A percentile compares a stretch with the other conserved stretches of the same genome.
Evolutionary conservation across 345 rosid species (phyloP).

Genomic region (Camelina hispida): DNA sequence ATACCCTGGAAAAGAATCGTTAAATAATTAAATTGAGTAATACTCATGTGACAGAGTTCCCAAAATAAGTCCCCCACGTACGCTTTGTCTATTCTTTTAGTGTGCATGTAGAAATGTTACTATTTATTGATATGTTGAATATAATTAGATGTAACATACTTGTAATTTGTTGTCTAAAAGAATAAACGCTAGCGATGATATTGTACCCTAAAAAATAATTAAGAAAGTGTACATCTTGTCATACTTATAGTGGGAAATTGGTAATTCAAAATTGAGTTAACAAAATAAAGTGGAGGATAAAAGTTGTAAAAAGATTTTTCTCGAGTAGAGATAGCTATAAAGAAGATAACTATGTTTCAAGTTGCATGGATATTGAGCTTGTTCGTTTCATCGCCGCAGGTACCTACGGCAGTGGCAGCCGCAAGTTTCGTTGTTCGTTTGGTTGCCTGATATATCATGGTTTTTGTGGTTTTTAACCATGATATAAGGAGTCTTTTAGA

Average conservation of each 20-base stretch:
- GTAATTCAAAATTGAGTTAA: constrained; percentile 5
- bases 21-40: background rate
- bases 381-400: no score
- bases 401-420: no score
- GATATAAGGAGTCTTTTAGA: no score
- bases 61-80: background rate
- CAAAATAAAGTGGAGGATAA: background rate
- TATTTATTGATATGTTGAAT: background rate
- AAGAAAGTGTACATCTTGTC: background rate
- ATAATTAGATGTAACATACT: background rate
- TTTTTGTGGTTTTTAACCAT: no score
- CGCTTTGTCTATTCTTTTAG: background rate
- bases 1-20: background rate
- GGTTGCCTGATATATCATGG: no score
- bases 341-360: background rate
- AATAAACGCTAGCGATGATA: background rate
- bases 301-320: background rate
- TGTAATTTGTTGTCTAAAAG: no score
- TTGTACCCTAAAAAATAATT: background rate
- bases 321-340: background rate
- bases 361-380: background rate
- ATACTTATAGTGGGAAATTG: background rate
- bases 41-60: background rate
- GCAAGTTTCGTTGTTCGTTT: no score
- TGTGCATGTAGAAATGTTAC: background rate